These are phyloP conservation scores for Syzygium syzygioides DNA, from an alignment of 441 rosid genomes.

Conservation along the genomic window DNA sequence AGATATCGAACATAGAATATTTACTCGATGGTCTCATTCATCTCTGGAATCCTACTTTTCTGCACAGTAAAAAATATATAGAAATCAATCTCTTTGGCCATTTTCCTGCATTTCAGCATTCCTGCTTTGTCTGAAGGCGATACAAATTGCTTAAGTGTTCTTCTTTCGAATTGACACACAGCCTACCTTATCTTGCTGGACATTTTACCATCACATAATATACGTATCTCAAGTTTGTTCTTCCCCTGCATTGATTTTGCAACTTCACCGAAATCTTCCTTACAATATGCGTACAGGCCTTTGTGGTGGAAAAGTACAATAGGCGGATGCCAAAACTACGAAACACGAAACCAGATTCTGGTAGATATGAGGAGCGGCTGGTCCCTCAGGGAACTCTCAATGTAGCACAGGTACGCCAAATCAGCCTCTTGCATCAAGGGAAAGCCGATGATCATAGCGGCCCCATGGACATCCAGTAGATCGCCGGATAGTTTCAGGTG, in stretches of 20 bases:
- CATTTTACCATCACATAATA: background rate
- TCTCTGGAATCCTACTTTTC: background rate
- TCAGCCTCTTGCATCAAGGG: slow-evolving; percentile 75
- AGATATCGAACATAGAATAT: background rate
- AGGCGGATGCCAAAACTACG: slow-evolving; percentile 81
- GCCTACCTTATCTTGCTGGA: background rate
- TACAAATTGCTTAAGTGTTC: background rate
- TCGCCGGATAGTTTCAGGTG: slow-evolving; percentile 55
- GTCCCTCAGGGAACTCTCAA: slow-evolving; percentile 72
- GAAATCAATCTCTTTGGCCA: background rate
- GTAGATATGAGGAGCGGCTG: slow-evolving; percentile 52
- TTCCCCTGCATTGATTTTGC: background rate
- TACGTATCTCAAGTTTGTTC: background rate
- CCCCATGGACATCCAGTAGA: slow-evolving; percentile 49
- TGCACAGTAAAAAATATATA: background rate
- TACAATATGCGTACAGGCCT: slow-evolving; percentile 38
- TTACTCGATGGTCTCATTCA: background rate
- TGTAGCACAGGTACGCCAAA: slow-evolving; percentile 67
- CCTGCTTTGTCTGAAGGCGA: background rate
- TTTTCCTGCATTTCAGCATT: background rate
- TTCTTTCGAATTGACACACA: background rate
- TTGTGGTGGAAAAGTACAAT: slow-evolving; percentile 47
- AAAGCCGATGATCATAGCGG: slow-evolving; percentile 66
- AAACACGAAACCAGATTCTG: slow-evolving; percentile 53
- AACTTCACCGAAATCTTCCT: background rate